Evolutionary conservation across 1,284 basidiomycete genomes (phyloP).

Genomic region (Ustilago cynodontis): DNA sequence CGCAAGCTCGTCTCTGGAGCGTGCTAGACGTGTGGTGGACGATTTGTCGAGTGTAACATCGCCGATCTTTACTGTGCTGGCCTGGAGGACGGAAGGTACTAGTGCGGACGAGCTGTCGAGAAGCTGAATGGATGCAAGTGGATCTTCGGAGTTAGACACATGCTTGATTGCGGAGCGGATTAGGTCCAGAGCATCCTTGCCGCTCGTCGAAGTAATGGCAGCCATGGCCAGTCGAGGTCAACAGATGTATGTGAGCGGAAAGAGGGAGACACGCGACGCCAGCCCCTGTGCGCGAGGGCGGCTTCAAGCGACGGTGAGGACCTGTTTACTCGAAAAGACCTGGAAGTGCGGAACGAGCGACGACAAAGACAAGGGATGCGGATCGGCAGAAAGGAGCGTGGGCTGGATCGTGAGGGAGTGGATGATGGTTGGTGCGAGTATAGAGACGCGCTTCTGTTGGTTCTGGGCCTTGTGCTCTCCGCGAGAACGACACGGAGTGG

Average conservation of each 20-base stretch:
- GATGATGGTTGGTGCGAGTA: conserved; percentile 5
- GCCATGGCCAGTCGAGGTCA: conserved; percentile 13
- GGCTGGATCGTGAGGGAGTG: neutral
- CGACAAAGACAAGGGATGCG: too few species aligned
- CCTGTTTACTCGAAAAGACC: too few species aligned
- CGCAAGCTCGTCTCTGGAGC: conserved; percentile 44
- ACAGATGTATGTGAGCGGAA: neutral
- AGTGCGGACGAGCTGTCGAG: conserved; percentile 26
- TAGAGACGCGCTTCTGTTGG: too few species aligned
- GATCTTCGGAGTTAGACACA: conserved; percentile 12
- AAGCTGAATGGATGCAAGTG: conserved; percentile 31
- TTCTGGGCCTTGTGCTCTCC: too few species aligned
- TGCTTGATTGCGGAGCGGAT: conserved; percentile 37
- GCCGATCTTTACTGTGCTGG: conserved; percentile 21
- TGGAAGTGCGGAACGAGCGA: too few species aligned
- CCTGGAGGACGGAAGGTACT: conserved; percentile 28
- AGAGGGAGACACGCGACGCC: conserved; percentile 4
- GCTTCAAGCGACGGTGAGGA: neutral
- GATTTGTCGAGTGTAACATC: conserved; percentile 25
- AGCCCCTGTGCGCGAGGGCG: neutral
- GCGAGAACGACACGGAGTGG: neutral
- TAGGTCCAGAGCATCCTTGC: conserved; percentile 39
- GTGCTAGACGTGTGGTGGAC: conserved; percentile 41
- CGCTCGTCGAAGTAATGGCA: conserved; percentile 14
- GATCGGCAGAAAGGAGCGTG: too few species aligned